Evolutionary conservation across 768 basidiomycete genomes (phyloP), one percentile per base, ranked within the genome.

Genomic region (Lepiota venenata): DNA sequence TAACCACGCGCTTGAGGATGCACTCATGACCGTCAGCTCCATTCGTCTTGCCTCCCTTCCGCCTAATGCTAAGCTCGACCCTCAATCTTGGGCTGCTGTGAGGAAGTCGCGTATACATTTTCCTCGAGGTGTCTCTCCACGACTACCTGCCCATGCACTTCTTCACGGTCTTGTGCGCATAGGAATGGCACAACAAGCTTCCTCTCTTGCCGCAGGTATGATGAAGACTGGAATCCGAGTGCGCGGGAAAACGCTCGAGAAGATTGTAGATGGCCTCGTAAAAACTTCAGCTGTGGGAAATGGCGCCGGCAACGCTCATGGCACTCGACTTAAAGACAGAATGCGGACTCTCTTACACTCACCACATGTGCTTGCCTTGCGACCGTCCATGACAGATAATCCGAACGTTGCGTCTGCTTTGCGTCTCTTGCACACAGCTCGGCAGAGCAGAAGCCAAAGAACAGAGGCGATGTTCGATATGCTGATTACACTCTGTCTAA

Each of bases 151-250:
- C 0, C 88, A 91, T 59, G 70, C 75, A 22, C 72, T 91, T 38
- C 58, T 91, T 9, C 89, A 92, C 47, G 75, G 77, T 27, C 73
- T 89, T 37, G 62, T 91, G 18, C 82, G 85, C 47, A 57, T 69
- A 6, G 79, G 83, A 2, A 67, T 77, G 48, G 55, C 69, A 1
- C 63, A 72, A 48, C 75, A 79, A 44, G 87, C 85, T 0, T 71
- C 74, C 27, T 63, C 65, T 25, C 74, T 82, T 4, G 74, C 82
- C 0, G 67, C 78, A 2, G 60, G 71, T 20, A 75, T 90, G 74
- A 79, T 89, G 64, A 62, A 68, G 18, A 68, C 73, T 6, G 82
- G 84, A 4, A 74, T 85, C 11, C 69, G 61, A 14, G 58, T 91
- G 14, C 80, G 74, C 11, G 65, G 69, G 22, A 63, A 60, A 38